Evolutionary conservation across 306 rosid genomes (phyloP), one percentile per base, ranked within the genome.

Genomic region (Inga leiocalycina): DNA sequence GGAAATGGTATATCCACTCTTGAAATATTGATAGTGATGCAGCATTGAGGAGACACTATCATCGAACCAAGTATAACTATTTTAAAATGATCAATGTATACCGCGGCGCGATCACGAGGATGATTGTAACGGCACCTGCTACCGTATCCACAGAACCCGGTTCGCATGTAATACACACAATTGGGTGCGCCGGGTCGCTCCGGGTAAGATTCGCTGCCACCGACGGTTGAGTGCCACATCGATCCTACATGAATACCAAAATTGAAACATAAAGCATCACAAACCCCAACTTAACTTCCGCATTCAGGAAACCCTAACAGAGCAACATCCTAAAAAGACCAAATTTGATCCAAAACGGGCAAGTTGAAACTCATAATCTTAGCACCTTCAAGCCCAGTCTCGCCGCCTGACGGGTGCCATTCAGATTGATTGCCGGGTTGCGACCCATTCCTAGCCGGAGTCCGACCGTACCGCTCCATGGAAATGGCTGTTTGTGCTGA

Each of bases 111-210:
- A 84, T 94, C 97, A 69, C 85, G 98, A 49, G 97, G 98, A 56
- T 94, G 98, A 86, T 83, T 90, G 89, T 89, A 94, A 14, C 98
- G 94, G 68, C 98, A 94, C 89, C 98, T 88, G 70, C 80, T 65
- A 80, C 97, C 98, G 77, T 92, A 94, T 35, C 97, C 98, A 83
- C 98, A 94, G 85, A 83, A 90, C n/a, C 98, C 97, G 5, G 94
- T 92, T 24, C 98, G 83, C 97, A 94, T 92, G 77, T 94, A 94
- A 86, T 92, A 94, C 20, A 86, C 97, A 84, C 97, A 94, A 84
- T 89, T 92, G 24, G 98, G 92, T 0, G 87, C 96, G 3, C 94
- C 92, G 19, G 87, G 89, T 46, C 94, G 87, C 90, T 94, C 98
- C 82, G 97, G 96, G 88, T 92, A 94, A 35, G 88, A 90, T 82